These are phyloP conservation scores for Triangularia setosa DNA, from an alignment of 2,329 filamentous ascomycete genomes.

Conservation along the genomic window DNA sequence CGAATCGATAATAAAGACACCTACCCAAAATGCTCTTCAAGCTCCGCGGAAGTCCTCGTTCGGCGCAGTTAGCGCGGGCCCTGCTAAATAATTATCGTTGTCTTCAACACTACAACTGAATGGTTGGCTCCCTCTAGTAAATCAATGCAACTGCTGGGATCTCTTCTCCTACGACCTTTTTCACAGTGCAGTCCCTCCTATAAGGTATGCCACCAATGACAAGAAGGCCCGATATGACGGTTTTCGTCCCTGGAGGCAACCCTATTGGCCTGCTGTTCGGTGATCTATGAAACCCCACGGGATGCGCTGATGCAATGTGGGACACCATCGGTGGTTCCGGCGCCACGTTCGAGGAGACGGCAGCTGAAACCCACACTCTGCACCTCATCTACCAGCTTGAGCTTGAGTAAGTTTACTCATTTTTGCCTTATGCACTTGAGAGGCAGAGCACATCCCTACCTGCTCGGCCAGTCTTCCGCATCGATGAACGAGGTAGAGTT, in stretches of 20 bases:
- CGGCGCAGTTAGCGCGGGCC: too few relatives aligned
- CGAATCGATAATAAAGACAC: too few relatives aligned
- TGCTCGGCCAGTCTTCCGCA: background rate
- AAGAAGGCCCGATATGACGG: background rate
- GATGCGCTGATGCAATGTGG: background rate
- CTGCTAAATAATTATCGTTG: too few relatives aligned
- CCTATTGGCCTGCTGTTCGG: background rate
- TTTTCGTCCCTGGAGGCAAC: background rate
- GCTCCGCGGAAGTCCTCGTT: too few relatives aligned
- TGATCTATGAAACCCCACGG: background rate
- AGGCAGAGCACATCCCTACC: background rate
- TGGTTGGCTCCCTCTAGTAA: background rate
- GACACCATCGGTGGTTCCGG: background rate
- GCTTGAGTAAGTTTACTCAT: background rate
- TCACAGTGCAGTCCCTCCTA: background rate
- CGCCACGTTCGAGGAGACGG: background rate
- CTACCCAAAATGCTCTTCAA: too few relatives aligned
- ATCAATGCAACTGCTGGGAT: background rate
- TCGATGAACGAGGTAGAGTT: background rate
- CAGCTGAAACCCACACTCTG: background rate
- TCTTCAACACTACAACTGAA: too few relatives aligned
- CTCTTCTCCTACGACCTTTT: background rate
- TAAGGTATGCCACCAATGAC: background rate
- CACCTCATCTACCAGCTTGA: too few relatives aligned
- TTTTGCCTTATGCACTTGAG: background rate